Percentiles rank a stretch among this genome's conserved stretches.
Conservation (phyloP, 106 monocot species). For the Platanthera zijinensis region DNA sequence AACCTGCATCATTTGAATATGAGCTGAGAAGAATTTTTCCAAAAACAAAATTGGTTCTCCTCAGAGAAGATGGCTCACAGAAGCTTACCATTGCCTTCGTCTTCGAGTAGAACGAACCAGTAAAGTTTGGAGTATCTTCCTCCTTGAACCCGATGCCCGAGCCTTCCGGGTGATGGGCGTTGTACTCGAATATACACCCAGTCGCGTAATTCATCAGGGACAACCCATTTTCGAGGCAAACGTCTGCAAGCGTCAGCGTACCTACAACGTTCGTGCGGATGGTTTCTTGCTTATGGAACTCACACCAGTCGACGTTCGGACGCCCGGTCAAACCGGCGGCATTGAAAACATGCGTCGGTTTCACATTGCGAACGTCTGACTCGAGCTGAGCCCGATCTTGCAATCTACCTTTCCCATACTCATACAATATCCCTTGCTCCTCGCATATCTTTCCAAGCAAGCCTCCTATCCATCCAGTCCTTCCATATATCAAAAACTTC, state of each 20-base stretch:
- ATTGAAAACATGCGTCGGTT: conserved; percentile 32
- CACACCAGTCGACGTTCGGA: conserved; percentile 34
- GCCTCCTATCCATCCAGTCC: conserved; percentile 28
- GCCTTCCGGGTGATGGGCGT: conserved; percentile 16
- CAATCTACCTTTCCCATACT: conserved; percentile 25
- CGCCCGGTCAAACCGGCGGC: conserved; percentile 32
- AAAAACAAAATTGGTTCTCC: too few relatives aligned
- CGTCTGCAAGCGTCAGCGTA: conserved; percentile 22
- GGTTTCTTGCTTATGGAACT: conserved; percentile 22
- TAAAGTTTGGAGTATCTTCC: conserved; percentile 26
- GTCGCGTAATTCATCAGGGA: conserved; percentile 24
- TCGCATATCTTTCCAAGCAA: conserved; percentile 25
- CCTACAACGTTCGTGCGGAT: conserved; percentile 21
- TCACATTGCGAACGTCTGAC: conserved; percentile 25
- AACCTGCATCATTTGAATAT: conserved; percentile 15
- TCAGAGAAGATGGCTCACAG: neutral
- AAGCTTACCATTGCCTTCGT: conserved; percentile 28
- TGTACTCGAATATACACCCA: conserved; percentile 31
- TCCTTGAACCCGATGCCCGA: conserved; percentile 31
- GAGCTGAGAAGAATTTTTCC: neutral
- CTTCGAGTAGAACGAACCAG: conserved; percentile 27
- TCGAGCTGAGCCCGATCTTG: conserved; percentile 17
- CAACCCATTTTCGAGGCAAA: conserved; percentile 25
- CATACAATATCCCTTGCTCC: conserved; percentile 20
- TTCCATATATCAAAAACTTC: conserved; percentile 31